Evolutionary conservation across 768 basidiomycete species (phyloP).

Genomic region (Naganishia antarctica): DNA sequence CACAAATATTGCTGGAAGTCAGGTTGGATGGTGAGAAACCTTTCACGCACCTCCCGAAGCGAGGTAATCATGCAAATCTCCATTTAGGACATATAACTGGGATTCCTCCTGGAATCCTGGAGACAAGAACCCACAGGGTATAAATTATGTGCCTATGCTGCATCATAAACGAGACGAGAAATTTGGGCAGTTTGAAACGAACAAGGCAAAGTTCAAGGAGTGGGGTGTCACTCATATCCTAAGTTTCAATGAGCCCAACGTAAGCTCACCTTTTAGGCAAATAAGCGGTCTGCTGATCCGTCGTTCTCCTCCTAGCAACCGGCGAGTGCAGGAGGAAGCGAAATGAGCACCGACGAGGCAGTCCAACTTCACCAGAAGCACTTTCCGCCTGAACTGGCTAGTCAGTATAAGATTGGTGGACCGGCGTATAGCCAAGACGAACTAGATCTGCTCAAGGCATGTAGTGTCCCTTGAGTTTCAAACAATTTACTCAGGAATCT

Average conservation of each 20-base stretch:
- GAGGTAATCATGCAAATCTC: not conserved
- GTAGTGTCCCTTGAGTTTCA: too few species aligned
- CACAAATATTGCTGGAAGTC: not conserved
- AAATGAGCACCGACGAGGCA: conserved; percentile 18
- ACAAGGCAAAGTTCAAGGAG: conserved; percentile 8
- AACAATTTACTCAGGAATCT: too few species aligned
- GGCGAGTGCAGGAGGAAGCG: conserved; percentile 22
- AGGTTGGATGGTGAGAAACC: conserved; percentile 12
- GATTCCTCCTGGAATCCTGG: not conserved
- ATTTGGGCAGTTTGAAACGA: not conserved
- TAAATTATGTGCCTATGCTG: conserved; percentile 6
- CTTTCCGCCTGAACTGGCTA: conserved; percentile 32
- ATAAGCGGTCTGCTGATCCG: too few species aligned
- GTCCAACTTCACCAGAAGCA: conserved; percentile 33
- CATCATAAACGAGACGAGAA: not conserved
- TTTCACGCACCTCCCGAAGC: not conserved
- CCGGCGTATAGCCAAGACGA: conserved; percentile 38
- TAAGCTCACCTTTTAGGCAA: conserved; percentile 20
- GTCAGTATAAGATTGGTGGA: conserved; percentile 31
- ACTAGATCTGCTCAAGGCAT: conserved; percentile 34
- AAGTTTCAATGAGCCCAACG: conserved; percentile 42
- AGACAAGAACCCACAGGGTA: not conserved
- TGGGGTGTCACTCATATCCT: conserved; percentile 34
- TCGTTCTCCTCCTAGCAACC: not conserved
- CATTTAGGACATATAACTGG: conserved; percentile 13